Percentiles rank a stretch among this genome's conserved stretches.
These are phyloP conservation scores for Trichoderma atroviride DNA, from an alignment of 2,329 filamentous ascomycete species.

Conservation along the genomic window DNA sequence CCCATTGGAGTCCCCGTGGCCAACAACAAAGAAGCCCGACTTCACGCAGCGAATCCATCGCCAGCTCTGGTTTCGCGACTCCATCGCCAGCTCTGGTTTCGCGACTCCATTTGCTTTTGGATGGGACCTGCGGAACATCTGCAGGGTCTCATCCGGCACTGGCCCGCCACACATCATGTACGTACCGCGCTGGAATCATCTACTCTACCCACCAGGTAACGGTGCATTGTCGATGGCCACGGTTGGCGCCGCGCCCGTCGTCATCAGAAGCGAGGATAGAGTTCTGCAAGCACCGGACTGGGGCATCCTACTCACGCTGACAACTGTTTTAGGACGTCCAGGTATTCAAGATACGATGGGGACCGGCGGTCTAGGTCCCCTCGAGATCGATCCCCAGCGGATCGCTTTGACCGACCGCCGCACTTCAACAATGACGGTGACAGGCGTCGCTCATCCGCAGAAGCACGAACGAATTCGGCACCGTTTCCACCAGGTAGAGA, in stretches of 20 bases:
- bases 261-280: background rate
- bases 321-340: slow-evolving; percentile 49
- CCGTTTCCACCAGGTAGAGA: slow-evolving; percentile 65
- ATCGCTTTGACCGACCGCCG: slow-evolving; percentile 60
- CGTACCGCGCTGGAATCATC: slow-evolving; percentile 23
- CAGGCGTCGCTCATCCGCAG: slow-evolving; percentile 67
- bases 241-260: background rate
- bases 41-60: slow-evolving; percentile 1
- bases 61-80: background rate
- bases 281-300: slow-evolving; percentile 11
- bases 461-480: slow-evolving; percentile 58
- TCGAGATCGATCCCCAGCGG: slow-evolving; percentile 67
- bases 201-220: background rate
- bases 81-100: background rate
- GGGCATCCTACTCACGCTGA: slow-evolving; percentile 20
- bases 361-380: slow-evolving; percentile 66
- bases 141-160: slow-evolving; percentile 29
- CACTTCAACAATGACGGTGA: slow-evolving; percentile 63
- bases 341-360: slow-evolving; percentile 65
- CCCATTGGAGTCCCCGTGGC: background rate
- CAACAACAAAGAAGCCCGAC: background rate
- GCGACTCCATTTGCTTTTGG: slow-evolving; percentile 24
- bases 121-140: slow-evolving; percentile 29
- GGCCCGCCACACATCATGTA: slow-evolving; percentile 34
- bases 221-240: background rate